phyloP scores from a whole-genome alignment of 805 yeast genomes.

The Wickerhamiella slavikovae region DNA sequence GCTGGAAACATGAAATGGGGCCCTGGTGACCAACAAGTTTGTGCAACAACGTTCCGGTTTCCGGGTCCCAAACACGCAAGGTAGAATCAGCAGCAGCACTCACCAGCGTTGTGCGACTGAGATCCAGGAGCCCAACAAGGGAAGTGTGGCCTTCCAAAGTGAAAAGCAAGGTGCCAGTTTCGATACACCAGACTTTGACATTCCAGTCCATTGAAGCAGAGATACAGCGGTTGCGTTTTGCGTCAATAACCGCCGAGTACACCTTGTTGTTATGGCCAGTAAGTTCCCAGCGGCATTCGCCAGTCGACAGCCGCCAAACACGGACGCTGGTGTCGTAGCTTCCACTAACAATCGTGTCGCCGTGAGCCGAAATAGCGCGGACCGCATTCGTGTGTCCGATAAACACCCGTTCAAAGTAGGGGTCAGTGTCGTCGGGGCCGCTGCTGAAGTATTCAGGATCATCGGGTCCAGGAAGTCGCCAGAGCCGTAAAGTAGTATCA shows the following conservation, averaged over 20 bases:
- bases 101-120: conserved; percentile 56
- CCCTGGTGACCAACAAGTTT: conserved; percentile 57
- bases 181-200: conserved; percentile 76
- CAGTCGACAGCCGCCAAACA: conserved; percentile 75
- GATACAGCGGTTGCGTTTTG: conserved; percentile 54
- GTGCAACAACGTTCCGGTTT: conserved; percentile 41
- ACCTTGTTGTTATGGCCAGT: conserved; percentile 76
- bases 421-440: conserved; percentile 22
- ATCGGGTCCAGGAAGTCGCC: conserved; percentile 43
- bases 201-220: conserved; percentile 84
- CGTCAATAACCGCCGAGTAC: conserved; percentile 72
- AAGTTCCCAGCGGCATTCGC: conserved; percentile 50
- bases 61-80: conserved; percentile 82
- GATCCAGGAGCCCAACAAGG: conserved; percentile 67
- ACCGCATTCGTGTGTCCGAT: conserved; percentile 67
- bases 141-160: conserved; percentile 76
- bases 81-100: conserved; percentile 95
- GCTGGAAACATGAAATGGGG: conserved; percentile 86
- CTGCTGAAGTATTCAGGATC: conserved; percentile 15
- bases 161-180: conserved; percentile 45
- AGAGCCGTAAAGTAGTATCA: conserved; percentile 63
- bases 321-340: conserved; percentile 79
- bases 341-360: conserved; percentile 68
- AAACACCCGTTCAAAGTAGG: conserved; percentile 46
- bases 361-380: conserved; percentile 71